Conservation (phyloP, 345 rosid species). For the Populus davidiana region DNA sequence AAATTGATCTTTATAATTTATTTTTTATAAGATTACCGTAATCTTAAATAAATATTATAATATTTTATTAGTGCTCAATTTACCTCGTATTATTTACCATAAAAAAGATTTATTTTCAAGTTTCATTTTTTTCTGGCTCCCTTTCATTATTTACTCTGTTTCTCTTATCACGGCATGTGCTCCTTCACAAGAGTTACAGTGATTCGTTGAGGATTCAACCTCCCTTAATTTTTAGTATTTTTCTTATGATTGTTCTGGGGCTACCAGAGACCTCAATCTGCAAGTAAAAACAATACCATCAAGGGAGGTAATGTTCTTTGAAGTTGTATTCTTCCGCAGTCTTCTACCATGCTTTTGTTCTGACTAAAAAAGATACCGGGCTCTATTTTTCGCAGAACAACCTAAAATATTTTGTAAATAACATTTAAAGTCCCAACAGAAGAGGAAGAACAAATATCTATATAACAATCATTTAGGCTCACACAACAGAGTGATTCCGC, state of each 20-base stretch:
- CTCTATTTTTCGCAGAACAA: too few species aligned
- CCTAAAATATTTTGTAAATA: not conserved
- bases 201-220: slow-evolving; percentile 10
- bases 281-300: slow-evolving; percentile 2
- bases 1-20: too few species aligned
- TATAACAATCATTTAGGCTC: not conserved
- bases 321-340: not conserved
- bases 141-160: not conserved
- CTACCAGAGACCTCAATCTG: not conserved
- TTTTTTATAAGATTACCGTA: too few species aligned
- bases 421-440: not conserved
- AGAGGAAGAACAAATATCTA: not conserved
- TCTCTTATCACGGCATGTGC: not conserved
- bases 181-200: slow-evolving; percentile 16
- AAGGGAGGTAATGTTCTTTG: not conserved
- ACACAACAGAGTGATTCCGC: not conserved
- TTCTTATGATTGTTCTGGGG: slow-evolving; percentile 28
- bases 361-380: not conserved
- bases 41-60: too few species aligned
- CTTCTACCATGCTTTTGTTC: not conserved
- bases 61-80: too few species aligned
- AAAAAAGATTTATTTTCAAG: slow-evolving; percentile 1
- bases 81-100: too few species aligned
- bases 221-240: not conserved
- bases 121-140: not conserved